A percentile compares a stretch with the other conserved stretches of the same genome.
phyloP scores from a whole-genome alignment of 2,329 filamentous ascomycete genomes.

The Cladophialophora yegresii region DNA sequence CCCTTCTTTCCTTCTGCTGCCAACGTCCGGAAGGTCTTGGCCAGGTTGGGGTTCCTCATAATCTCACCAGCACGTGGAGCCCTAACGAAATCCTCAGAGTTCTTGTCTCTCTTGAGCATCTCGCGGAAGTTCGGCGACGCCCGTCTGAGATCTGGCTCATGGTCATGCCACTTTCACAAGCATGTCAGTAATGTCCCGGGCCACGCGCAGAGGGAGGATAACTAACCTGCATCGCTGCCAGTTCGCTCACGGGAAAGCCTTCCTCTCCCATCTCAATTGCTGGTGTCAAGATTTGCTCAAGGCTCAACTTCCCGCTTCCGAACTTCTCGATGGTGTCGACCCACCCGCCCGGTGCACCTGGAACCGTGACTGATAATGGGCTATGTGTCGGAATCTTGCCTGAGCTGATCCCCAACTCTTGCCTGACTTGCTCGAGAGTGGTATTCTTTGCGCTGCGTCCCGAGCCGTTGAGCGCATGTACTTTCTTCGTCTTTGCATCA shows the following conservation, averaged over 20 bases:
- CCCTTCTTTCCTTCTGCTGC: conserved; percentile 81
- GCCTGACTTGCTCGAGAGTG: conserved; percentile 69
- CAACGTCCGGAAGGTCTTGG: conserved; percentile 75
- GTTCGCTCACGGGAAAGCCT: conserved; percentile 85
- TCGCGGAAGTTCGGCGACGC: conserved; percentile 86
- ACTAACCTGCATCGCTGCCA: conserved; percentile 69
- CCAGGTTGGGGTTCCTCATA: conserved; percentile 80
- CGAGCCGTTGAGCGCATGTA: conserved; percentile 87
- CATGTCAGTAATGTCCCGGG: conserved; percentile 14
- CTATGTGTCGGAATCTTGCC: conserved; percentile 67
- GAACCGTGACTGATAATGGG: conserved; percentile 80
- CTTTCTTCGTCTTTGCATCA: conserved; percentile 75
- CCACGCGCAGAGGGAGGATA: neutral
- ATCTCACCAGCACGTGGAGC: conserved; percentile 80
- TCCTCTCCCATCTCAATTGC: conserved; percentile 84
- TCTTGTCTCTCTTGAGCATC: conserved; percentile 77
- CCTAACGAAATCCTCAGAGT: conserved; percentile 68
- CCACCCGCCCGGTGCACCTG: conserved; percentile 92
- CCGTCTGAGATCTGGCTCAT: conserved; percentile 63
- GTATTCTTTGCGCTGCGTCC: conserved; percentile 74
- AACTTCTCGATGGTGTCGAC: conserved; percentile 84
- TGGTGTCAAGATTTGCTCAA: conserved; percentile 77
- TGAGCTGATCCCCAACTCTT: conserved; percentile 66
- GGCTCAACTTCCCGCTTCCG: conserved; percentile 77
- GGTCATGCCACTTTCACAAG: conserved; percentile 66